Evolutionary conservation across 2,329 filamentous ascomycete genomes (phyloP).

Genomic region (Fusarium ramigenum): DNA sequence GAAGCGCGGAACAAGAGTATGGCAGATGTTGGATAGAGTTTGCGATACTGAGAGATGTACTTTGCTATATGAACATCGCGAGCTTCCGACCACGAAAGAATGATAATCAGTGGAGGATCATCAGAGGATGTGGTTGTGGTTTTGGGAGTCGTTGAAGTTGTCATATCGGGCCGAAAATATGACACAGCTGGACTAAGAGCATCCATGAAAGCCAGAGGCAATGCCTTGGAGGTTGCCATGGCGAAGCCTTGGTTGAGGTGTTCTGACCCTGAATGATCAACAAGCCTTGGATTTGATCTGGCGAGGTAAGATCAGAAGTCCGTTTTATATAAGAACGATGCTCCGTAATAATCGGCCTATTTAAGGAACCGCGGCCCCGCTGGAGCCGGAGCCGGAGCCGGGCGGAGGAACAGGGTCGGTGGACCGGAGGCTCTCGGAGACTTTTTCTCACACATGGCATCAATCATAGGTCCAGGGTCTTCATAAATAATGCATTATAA

Average conservation of each 20-base stretch:
- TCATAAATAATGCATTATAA: neutral
- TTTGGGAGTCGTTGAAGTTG: neutral
- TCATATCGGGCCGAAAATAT: conserved; percentile 40
- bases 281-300: neutral
- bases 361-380: conserved; percentile 26
- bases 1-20: conserved; percentile 59
- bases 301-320: too few species aligned
- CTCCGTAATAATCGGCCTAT: neutral
- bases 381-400: conserved; percentile 14
- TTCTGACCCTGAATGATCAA: neutral
- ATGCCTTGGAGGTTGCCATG: conserved; percentile 43
- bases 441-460: neutral
- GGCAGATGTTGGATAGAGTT: conserved; percentile 54
- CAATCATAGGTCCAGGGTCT: neutral
- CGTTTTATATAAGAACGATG: neutral
- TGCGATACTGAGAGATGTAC: conserved; percentile 58
- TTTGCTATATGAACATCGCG: conserved; percentile 61
- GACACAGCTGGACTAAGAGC: conserved; percentile 51
- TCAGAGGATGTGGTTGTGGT: neutral
- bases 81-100: conserved; percentile 63
- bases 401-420: conserved; percentile 6
- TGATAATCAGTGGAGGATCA: conserved; percentile 57
- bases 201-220: conserved; percentile 49
- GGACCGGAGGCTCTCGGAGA: neutral
- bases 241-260: neutral